Evolutionary conservation across 257 asterid species (phyloP), one percentile per base, ranked within the genome.

Genomic region (Solanum okadae): DNA sequence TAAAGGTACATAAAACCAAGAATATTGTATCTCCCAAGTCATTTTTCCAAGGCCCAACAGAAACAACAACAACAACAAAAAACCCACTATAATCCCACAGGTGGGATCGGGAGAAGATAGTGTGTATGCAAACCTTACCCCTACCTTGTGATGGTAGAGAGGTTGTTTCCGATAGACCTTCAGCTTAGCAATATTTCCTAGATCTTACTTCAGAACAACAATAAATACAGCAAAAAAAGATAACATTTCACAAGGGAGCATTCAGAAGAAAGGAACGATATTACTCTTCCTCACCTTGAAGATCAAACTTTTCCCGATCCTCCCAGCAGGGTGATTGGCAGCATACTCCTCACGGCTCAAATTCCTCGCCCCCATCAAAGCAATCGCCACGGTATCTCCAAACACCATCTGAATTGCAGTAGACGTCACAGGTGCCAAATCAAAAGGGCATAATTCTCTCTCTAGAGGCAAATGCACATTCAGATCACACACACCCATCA

Each of bases 371-470:
- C 92, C 94, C 98, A 95, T 95, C 10, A 96, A 92, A 10, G 98
- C 98, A 87, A 95, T 95, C 25, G 98, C 98, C 14, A 95, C 98
- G 3, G 98, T 96, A 88, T 96, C 99, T 87, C 98, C 99, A 90
- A 92, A 92, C 63, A 92, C 94, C 94, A 92, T 92, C 87, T 92
- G 94, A 34, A 92, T 92, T 4, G 94, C 92, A 1, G 94, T 91
- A 4, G 94, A 92, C 35, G 94, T 91, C 40, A 92, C 94, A 1
- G 94, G 99, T 20, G 99, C 99, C 90, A 96, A 93, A 93, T 94
- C 98, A 72, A 96, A 95, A 29, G 99, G 98, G 42, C 99, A 96
- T 92, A 96, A 90, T 72, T 96, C 99, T 10, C 92, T 91, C 95
- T 95, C 96, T 75, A 96, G 87, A 52, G 99, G 99, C 94, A 97